Evolutionary conservation across 768 basidiomycete genomes (phyloP).

Genomic region (Rhodotorula diobovata): DNA sequence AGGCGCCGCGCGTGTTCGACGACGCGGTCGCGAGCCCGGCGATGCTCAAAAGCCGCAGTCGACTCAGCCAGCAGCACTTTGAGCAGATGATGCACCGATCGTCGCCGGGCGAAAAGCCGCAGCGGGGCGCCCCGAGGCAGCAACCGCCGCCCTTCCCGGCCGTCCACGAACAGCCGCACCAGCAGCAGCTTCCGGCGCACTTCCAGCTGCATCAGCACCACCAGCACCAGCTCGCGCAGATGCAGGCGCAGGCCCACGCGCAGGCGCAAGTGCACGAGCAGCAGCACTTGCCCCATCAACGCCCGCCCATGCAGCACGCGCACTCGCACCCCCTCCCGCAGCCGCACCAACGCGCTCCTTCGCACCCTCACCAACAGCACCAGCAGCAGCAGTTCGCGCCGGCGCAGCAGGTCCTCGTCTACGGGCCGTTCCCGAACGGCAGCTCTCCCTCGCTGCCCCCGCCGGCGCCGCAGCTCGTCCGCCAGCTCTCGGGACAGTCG

Average conservation of each 20-base stretch:
- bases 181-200: background rate
- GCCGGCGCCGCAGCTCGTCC: background rate
- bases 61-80: conserved; percentile 26
- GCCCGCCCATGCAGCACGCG: background rate
- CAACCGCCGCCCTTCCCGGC: background rate
- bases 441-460: background rate
- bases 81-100: conserved; percentile 21
- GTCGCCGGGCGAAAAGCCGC: background rate
- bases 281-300: background rate
- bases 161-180: conserved; percentile 11
- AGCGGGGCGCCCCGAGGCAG: background rate
- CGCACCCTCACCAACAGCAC: background rate
- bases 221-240: conserved; percentile 4
- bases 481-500: background rate
- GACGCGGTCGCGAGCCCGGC: conserved; percentile 33
- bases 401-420: background rate
- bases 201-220: conserved; percentile 16
- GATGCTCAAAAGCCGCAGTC: conserved; percentile 34
- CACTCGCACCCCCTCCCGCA: background rate
- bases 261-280: background rate
- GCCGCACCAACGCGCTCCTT: background rate
- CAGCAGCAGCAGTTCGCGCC: background rate
- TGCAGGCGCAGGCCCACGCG: background rate
- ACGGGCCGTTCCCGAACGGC: background rate
- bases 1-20: conserved; percentile 11